Conservation (phyloP, 805 yeast species). For the Kodamaea neixiangensis region DNA sequence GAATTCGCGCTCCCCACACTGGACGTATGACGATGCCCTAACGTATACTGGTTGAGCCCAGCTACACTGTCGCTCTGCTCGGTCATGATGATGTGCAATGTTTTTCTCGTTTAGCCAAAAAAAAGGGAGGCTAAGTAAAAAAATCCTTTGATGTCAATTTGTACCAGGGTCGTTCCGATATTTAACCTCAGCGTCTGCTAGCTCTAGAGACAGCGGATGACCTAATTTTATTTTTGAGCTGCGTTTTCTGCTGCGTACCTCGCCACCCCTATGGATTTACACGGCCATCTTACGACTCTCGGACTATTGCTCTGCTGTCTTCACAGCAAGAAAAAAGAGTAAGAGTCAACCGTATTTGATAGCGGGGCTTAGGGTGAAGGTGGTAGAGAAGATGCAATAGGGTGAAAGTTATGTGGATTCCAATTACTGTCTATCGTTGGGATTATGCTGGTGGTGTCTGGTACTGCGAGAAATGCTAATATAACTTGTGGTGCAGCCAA, state of each 20-base stretch:
- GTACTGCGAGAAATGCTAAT: too few species aligned
- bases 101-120: slow-evolving; percentile 5
- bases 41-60: slow-evolving; percentile 1
- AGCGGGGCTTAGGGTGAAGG: too few species aligned
- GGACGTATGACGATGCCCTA: slow-evolving; percentile 13
- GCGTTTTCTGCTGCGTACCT: background rate
- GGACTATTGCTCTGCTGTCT: too few species aligned
- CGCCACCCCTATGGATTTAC: too few species aligned
- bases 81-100: slow-evolving; percentile 1
- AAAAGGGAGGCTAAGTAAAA: slow-evolving; percentile 4
- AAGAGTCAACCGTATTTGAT: too few species aligned
- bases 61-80: slow-evolving; percentile 3
- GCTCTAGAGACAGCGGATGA: background rate
- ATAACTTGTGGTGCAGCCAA: too few species aligned
- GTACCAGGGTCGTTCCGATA: background rate
- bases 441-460: too few species aligned
- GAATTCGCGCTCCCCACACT: slow-evolving; percentile 16
- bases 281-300: too few species aligned
- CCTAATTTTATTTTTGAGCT: background rate
- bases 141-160: background rate
- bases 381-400: too few species aligned
- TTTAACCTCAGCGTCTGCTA: background rate
- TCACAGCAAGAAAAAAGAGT: too few species aligned
- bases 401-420: too few species aligned
- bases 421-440: too few species aligned